Conservation (phyloP, 805 yeast species). For the Starmera quercuum region DNA sequence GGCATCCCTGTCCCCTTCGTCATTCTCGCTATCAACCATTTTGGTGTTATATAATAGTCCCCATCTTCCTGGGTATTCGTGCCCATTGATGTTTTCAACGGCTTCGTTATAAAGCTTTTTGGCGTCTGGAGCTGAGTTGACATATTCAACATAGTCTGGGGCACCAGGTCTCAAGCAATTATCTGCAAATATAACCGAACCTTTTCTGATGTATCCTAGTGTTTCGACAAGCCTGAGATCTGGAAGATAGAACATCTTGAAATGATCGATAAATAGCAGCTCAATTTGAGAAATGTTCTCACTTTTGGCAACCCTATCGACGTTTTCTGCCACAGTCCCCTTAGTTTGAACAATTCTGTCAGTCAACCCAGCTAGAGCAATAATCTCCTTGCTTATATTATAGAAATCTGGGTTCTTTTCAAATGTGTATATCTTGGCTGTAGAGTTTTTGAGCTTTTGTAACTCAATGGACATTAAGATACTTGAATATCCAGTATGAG, state of each 20-base stretch:
- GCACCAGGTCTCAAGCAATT: too few relatives aligned
- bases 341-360: conserved; percentile 8
- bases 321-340: conserved; percentile 9
- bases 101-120: conserved; percentile 20
- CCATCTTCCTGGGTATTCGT: conserved; percentile 29
- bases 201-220: conserved; percentile 29
- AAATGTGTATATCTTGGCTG: conserved; percentile 12
- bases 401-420: conserved; percentile 9
- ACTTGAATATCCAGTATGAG: conserved; percentile 12
- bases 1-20: neutral
- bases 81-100: conserved; percentile 22
- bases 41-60: conserved; percentile 30
- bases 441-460: conserved; percentile 1
- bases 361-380: conserved; percentile 13
- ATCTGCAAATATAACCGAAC: conserved; percentile 32
- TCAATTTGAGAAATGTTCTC: conserved; percentile 23
- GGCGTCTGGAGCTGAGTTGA: conserved; percentile 29
- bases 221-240: conserved; percentile 35
- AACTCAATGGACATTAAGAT: conserved; percentile 12
- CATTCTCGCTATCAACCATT: conserved; percentile 12
- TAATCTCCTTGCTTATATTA: conserved; percentile 7
- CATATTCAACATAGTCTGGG: conserved; percentile 31
- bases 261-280: conserved; percentile 34
- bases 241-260: conserved; percentile 29
- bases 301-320: neutral